Percentiles rank a stretch among this genome's conserved stretches.
These are phyloP conservation scores for Diatrype stigma DNA, from an alignment of 2,329 filamentous ascomycete species.

Conservation along the genomic window DNA sequence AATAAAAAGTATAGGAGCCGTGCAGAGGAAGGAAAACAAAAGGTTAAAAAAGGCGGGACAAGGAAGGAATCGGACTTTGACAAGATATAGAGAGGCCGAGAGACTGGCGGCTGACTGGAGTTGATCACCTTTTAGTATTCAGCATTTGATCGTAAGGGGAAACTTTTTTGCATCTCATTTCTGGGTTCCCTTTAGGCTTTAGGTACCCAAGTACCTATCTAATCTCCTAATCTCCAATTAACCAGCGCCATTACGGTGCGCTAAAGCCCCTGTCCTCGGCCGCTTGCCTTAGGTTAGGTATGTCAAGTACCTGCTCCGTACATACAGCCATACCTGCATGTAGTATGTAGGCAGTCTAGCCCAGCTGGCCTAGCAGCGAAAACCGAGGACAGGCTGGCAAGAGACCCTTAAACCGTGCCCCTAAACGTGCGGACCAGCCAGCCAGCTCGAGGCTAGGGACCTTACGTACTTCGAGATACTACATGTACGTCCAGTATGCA, in stretches of 20 bases:
- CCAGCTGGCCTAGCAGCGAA: too few relatives aligned
- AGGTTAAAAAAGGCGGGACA: slow-evolving; percentile 16
- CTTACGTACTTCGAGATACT: too few relatives aligned
- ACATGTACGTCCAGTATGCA: too few relatives aligned
- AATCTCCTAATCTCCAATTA: not conserved
- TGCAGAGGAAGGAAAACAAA: slow-evolving; percentile 8
- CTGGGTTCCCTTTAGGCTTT: not conserved
- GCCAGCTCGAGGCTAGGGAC: too few relatives aligned
- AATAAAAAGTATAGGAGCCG: not conserved
- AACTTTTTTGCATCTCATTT: not conserved
- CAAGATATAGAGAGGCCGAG: not conserved
- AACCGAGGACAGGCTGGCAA: too few relatives aligned
- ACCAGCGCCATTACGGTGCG: not conserved
- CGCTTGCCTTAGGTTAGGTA: not conserved
- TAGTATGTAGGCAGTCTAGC: too few relatives aligned
- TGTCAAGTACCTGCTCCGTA: too few relatives aligned
- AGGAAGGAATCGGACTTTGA: slow-evolving; percentile 10
- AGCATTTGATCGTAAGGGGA: not conserved
- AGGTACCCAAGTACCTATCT: not conserved
- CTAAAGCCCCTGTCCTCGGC: not conserved
- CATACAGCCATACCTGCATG: too few relatives aligned
- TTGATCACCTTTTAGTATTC: not conserved
- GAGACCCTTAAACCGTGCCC: too few relatives aligned
- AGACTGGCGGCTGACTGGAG: not conserved
- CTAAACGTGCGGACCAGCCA: too few relatives aligned